phyloP scores from a whole-genome alignment of 1,284 basidiomycete species.

The Trametes polyzona region DNA sequence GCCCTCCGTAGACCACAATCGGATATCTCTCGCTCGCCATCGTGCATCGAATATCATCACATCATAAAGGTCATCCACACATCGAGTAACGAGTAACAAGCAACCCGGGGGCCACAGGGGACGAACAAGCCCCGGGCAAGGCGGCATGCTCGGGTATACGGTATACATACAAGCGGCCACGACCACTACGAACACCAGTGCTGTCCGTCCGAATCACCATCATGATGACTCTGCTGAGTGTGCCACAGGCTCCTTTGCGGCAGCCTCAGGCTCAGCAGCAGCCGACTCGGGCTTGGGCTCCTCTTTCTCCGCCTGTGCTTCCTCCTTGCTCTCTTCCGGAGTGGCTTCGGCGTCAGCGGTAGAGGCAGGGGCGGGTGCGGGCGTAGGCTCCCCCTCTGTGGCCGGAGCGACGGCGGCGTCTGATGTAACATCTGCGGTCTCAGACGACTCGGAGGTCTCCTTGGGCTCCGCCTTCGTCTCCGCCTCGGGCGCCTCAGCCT shows the following conservation, averaged over 20 bases:
- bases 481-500: not conserved
- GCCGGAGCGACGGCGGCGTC: not conserved
- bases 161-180: constrained; percentile 2
- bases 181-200: too few species aligned
- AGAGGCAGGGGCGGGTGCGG: not conserved
- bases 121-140: too few species aligned
- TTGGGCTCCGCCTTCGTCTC: not conserved
- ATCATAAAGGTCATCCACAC: too few species aligned
- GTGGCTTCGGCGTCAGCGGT: too few species aligned
- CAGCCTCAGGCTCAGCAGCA: not conserved
- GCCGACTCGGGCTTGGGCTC: not conserved
- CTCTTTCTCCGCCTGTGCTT: not conserved
- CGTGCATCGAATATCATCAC: too few species aligned
- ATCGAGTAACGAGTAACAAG: too few species aligned
- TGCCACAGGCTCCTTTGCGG: not conserved
- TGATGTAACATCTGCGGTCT: not conserved
- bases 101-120: too few species aligned
- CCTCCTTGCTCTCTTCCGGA: constrained; percentile 3
- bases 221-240: not conserved
- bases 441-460: not conserved
- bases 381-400: not conserved
- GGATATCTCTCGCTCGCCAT: too few species aligned
- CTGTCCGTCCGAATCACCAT: not conserved
- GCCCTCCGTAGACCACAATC: too few species aligned
- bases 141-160: constrained; percentile 10